Base-by-base conservation (phyloP, 2,329 filamentous ascomycete genomes). In the Tolypocladium ovalisporum region DNA sequence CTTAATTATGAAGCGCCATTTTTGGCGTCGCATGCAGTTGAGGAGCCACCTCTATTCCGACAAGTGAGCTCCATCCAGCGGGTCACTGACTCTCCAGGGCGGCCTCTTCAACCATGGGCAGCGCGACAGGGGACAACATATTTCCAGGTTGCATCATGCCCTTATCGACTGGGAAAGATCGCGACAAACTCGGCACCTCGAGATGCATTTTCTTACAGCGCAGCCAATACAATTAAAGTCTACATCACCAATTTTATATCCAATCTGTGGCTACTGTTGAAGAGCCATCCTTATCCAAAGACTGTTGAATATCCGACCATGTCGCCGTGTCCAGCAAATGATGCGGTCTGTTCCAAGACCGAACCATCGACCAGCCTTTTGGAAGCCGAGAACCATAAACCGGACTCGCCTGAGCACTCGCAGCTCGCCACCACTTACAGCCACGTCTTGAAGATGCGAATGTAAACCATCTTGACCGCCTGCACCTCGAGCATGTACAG, bases 401-500 rank as follows among this genome's bases (percentile, higher is more conserved):
- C 19, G 22, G 22, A 24, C 22, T 24, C 40, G 9, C 10, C 40
- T 12, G 6, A 44, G 24, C 22, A 24, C 22, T 24, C 24, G 44
- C 44, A n/a, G 17, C 47, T 1, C 47, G 47, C 47, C 47, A 19
- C 10, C 22, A 22, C 39, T 56, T 55, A 67, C 47, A 67, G 58
- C 65, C 65, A 67, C 12, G 58, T 56, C 54, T 65, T 64, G 58
- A 66, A 67, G 29, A 66, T 42, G 42, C 58, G 58, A 19, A 64
- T 56, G 57, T 67, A 67, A 24, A 63, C 56, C 60, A 66, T 64
- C 60, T 67, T 67, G 55, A 67, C 65, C 2, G 64, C 27, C 56
- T 67, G 65, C 8, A 67, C 65, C 56, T 66, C 64, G 9, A 64
- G 4, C 32, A 61, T 63, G 59, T 67, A 67, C 27, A 63, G 58